phyloP scores from a whole-genome alignment of 805 yeast genomes.

The Teunomyces tritomae region DNA sequence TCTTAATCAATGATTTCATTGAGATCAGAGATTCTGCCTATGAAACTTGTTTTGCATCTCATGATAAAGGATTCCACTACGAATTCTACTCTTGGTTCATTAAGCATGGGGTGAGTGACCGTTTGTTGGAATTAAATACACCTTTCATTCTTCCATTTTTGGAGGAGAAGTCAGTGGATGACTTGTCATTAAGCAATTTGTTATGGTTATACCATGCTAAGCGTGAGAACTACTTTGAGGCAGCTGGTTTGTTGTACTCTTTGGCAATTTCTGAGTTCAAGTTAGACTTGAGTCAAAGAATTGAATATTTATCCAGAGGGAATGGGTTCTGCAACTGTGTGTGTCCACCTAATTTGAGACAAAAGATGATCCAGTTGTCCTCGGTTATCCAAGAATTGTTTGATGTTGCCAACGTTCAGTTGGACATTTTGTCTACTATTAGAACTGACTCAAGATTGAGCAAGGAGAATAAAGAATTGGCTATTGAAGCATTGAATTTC shows the following conservation, averaged over 20 bases:
- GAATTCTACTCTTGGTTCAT: conserved; percentile 92
- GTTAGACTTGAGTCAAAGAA: conserved; percentile 66
- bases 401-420: conserved; percentile 84
- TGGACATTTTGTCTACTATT: conserved; percentile 55
- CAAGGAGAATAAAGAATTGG: conserved; percentile 47
- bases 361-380: conserved; percentile 69
- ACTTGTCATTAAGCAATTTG: conserved; percentile 73
- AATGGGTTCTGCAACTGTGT: conserved; percentile 88
- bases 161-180: conserved; percentile 60
- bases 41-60: conserved; percentile 65
- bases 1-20: conserved; percentile 48
- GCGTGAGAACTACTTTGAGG: conserved; percentile 70
- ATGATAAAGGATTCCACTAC: conserved; percentile 86
- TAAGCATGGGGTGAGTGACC: conserved; percentile 69
- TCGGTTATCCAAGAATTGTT: conserved; percentile 72
- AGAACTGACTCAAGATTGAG: conserved; percentile 49
- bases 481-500: conserved; percentile 55
- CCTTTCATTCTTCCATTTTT: conserved; percentile 77
- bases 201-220: conserved; percentile 89
- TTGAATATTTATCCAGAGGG: conserved; percentile 87
- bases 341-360: conserved; percentile 73
- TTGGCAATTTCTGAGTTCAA: conserved; percentile 74
- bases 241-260: conserved; percentile 72
- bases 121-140: conserved; percentile 75
- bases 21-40: conserved; percentile 72